These are phyloP conservation scores for Nakazawaea anatomiae DNA, from an alignment of 805 yeast species.

Conservation along the genomic window DNA sequence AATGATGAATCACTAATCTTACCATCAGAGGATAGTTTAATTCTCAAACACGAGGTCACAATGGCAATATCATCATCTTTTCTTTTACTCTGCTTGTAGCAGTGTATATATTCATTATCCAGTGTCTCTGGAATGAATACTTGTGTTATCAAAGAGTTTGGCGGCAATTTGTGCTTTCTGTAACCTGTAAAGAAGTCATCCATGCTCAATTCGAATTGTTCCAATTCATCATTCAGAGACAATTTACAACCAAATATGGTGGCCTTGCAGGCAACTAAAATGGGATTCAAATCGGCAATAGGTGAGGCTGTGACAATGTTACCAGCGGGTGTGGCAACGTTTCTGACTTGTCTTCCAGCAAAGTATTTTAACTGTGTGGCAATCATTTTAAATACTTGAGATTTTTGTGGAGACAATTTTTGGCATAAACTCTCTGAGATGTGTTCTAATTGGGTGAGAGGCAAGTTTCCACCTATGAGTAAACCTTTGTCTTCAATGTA, in stretches of 20 bases:
- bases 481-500: conserved; percentile 34
- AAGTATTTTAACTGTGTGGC: conserved; percentile 36
- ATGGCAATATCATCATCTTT: conserved; percentile 46
- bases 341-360: conserved; percentile 44
- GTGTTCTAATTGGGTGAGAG: conserved; percentile 32
- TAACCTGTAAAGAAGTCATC: conserved; percentile 38
- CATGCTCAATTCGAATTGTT: conserved; percentile 24
- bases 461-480: conserved; percentile 35
- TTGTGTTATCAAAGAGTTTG: conserved; percentile 27
- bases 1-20: conserved; percentile 24
- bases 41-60: conserved; percentile 35
- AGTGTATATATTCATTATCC: conserved; percentile 29
- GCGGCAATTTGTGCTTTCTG: conserved; percentile 33
- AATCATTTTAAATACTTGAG: conserved; percentile 32
- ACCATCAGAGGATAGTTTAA: conserved; percentile 18
- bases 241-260: conserved; percentile 28
- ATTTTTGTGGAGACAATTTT: conserved; percentile 18
- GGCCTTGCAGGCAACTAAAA: conserved; percentile 36
- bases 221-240: conserved; percentile 19
- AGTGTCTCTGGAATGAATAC: conserved; percentile 34
- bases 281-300: conserved; percentile 42
- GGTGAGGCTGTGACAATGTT: conserved; percentile 45
- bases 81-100: conserved; percentile 41
- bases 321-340: conserved; percentile 46
- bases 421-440: conserved; percentile 24